Evolutionary conservation across 306 rosid species (phyloP).

Genomic region (Vicia villosa): DNA sequence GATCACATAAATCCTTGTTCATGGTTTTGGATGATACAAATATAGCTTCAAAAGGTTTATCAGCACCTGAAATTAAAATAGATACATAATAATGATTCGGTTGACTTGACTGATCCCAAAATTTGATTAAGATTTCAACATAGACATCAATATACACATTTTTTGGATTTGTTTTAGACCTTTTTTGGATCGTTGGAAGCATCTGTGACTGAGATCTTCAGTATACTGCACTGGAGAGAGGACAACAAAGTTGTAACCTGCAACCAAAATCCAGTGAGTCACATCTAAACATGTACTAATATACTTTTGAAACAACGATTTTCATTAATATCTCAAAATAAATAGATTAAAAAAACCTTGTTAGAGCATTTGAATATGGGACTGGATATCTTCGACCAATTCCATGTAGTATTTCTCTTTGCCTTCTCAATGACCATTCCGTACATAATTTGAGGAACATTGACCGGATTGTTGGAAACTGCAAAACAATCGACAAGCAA

Average conservation of each 20-base stretch:
- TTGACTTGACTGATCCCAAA: not conserved
- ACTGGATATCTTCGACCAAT: slow-evolving; percentile 58
- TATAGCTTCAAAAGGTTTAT: too few species aligned
- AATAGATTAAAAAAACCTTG: slow-evolving; percentile 54
- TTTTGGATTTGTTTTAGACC: slow-evolving; percentile 46
- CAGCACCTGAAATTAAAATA: too few species aligned
- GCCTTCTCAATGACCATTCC: slow-evolving; percentile 45
- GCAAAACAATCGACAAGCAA: too few species aligned
- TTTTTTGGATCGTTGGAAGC: slow-evolving; percentile 47
- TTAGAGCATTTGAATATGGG: slow-evolving; percentile 57
- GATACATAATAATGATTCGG: slow-evolving; percentile 27
- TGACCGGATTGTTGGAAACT: too few species aligned
- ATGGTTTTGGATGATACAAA: slow-evolving; percentile 65
- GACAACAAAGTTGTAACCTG: slow-evolving; percentile 66
- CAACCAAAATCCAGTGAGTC: slow-evolving; percentile 26
- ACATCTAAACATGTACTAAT: slow-evolving; percentile 17
- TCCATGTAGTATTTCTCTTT: slow-evolving; percentile 50
- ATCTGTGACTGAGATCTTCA: too few species aligned
- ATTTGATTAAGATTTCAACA: slow-evolving; percentile 9
- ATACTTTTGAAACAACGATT: slow-evolving; percentile 1
- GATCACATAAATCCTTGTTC: slow-evolving; percentile 52
- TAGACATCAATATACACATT: slow-evolving; percentile 4
- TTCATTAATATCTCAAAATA: slow-evolving; percentile 1
- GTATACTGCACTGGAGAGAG: too few species aligned
- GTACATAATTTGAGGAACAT: too few species aligned